phyloP scores from a whole-genome alignment of 257 asterid genomes.

The Cruciata laevipes region DNA sequence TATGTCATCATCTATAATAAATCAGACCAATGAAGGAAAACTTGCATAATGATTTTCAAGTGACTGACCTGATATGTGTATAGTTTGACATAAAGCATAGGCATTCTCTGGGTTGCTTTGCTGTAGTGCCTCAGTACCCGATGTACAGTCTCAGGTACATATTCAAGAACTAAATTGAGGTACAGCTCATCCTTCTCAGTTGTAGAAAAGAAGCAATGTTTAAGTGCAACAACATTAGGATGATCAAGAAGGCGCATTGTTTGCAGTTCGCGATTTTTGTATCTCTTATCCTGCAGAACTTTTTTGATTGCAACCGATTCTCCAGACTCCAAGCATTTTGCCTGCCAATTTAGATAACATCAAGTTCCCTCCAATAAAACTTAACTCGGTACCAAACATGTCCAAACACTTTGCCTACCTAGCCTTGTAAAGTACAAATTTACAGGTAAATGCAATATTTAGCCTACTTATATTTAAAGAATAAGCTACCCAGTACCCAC shows the following conservation, averaged over 20 bases:
- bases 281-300: conserved; percentile 78
- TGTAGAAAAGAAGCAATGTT: conserved; percentile 78
- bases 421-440: background rate
- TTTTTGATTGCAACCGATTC: conserved; percentile 75
- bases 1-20: background rate
- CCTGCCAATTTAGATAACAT: conserved; percentile 34
- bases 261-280: conserved; percentile 71
- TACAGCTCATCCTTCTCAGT: conserved; percentile 76
- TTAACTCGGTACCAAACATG: background rate
- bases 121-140: conserved; percentile 68
- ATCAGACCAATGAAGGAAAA: background rate
- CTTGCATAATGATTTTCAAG: background rate
- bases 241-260: conserved; percentile 81
- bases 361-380: background rate
- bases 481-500: background rate
- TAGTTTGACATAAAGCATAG: conserved; percentile 70
- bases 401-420: background rate
- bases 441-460: background rate
- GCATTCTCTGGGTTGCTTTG: conserved; percentile 73
- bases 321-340: conserved; percentile 74
- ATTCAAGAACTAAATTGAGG: conserved; percentile 72
- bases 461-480: background rate
- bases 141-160: conserved; percentile 72
- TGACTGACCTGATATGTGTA: conserved; percentile 63
- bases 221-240: conserved; percentile 67